Base-by-base conservation (phyloP, 179 eudicot species). In the Camellia oleifera region DNA sequence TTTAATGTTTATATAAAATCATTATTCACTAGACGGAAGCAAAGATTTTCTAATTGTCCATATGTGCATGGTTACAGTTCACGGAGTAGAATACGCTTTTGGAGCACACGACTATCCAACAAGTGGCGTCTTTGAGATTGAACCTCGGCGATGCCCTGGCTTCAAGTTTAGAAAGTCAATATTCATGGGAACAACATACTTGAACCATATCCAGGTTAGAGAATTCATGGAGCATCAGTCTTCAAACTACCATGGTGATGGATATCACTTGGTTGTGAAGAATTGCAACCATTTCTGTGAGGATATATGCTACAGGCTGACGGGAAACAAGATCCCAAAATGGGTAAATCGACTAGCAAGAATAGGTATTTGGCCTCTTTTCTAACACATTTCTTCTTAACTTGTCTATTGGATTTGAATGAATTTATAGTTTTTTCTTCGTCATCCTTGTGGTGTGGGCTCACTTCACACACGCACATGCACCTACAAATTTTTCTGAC, bases 311-410 rank as follows among this genome's bases (percentile, higher is more conserved):
- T 71, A 84, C 85, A 88, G 85, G 86, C 82, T 94, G 58, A 91
- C 98, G 0, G 98, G 96, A 76, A 93, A 89, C 77, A 82, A 83
- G 79, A 90, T 93, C 78, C 98, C 98, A 0, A 86, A 86, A 85
- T 94, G 98, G 98, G 92, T 94, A 9, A 94, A 94, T 84, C 96
- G 98, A 65, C 93, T 94, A 5, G 98, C 98, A 50, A 88, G 84
- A 77, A 87, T 94, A 86, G 98, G 98, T 94, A 74, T 69, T 65
- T 57, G 20, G 2, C 48, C 56, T 11, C 46, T 60, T 75, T 50
- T 26, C 32, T 76, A 8, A 14, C 26, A 20, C 26, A 45, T 74
- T 4, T 1, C 2, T 13, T 45, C 15, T 15, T 54, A 3, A 52
- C 74, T 17, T 15, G 74, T 69, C 74, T 45, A 46, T 69, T 69